Percentiles rank a stretch among this genome's conserved stretches.
Evolutionary conservation across 306 rosid genomes (phyloP).

Genomic region (Betula pendula): DNA sequence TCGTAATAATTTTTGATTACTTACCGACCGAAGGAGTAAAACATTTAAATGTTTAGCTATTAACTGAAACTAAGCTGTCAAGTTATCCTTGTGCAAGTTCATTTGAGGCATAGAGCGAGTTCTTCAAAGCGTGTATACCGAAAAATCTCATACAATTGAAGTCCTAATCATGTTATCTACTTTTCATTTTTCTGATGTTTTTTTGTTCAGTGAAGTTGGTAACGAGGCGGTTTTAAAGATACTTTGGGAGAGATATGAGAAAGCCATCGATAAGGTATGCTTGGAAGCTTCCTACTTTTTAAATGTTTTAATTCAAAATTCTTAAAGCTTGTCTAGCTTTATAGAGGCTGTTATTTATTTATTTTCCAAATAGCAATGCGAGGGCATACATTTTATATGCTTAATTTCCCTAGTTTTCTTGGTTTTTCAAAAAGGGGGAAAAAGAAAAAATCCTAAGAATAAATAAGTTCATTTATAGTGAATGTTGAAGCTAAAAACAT

Average conservation of each 20-base stretch:
- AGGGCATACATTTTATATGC: constrained; percentile 7
- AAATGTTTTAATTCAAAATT: constrained; percentile 9
- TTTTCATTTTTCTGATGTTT: constrained; percentile 24
- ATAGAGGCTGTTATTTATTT: constrained; percentile 13
- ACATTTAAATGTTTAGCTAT: neutral
- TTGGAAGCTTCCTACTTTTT: constrained; percentile 18
- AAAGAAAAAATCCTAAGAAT: neutral
- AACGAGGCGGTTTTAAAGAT: constrained; percentile 85
- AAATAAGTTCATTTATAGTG: neutral
- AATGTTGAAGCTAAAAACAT: neutral
- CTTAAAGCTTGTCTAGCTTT: constrained; percentile 30
- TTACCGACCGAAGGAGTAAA: neutral
- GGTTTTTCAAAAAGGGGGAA: neutral
- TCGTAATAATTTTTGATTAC: neutral
- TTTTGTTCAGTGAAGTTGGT: constrained; percentile 65
- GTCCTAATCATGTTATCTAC: constrained; percentile 5
- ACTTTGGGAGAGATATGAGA: constrained; percentile 87
- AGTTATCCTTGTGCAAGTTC: constrained; percentile 11
- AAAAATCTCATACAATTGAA: neutral
- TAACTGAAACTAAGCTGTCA: neutral
- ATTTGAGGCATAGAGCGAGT: neutral
- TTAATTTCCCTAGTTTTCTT: neutral
- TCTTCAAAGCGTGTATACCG: too few relatives aligned
- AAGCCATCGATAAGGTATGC: constrained; percentile 74
- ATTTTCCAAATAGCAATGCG: constrained; percentile 3